Percentiles rank a stretch among this genome's conserved stretches.
Evolutionary conservation across 768 basidiomycete species (phyloP).

Genomic region (Mycena sanguinolenta): DNA sequence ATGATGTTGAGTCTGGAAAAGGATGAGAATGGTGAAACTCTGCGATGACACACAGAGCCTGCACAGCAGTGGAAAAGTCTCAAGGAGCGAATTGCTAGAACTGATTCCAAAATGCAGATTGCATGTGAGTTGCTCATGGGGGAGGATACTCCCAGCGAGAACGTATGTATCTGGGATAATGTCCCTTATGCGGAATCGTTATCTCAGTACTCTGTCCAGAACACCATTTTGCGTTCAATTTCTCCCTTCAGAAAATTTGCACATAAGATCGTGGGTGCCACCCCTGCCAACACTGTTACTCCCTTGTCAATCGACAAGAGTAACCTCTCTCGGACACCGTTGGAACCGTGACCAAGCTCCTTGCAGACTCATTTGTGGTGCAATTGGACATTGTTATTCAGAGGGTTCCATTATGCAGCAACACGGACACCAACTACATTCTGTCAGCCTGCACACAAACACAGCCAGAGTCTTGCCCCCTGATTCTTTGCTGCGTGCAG

Average conservation of each 20-base stretch:
- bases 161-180: constrained; percentile 70
- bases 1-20: constrained; percentile 99
- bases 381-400: constrained; percentile 77
- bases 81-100: constrained; percentile 82
- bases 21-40: constrained; percentile 94
- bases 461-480: constrained; percentile 81
- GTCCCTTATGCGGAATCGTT: constrained; percentile 62
- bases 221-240: constrained; percentile 79
- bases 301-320: constrained; percentile 63
- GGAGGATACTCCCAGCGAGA: constrained; percentile 73
- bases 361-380: constrained; percentile 51
- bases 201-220: constrained; percentile 77
- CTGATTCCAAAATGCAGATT: constrained; percentile 85
- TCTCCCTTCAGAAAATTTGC: constrained; percentile 88
- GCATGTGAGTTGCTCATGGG: constrained; percentile 70
- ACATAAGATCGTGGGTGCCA: constrained; percentile 68
- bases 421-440: constrained; percentile 64
- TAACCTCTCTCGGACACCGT: constrained; percentile 56
- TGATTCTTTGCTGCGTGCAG: constrained; percentile 69
- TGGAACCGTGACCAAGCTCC: constrained; percentile 61
- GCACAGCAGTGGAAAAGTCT: constrained; percentile 89
- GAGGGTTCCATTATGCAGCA: constrained; percentile 57
- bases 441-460: constrained; percentile 73
- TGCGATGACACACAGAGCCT: constrained; percentile 91
- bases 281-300: constrained; percentile 49